Conservation (phyloP, 2,329 filamentous ascomycete species). For the Hypoxylon sp. region DNA sequence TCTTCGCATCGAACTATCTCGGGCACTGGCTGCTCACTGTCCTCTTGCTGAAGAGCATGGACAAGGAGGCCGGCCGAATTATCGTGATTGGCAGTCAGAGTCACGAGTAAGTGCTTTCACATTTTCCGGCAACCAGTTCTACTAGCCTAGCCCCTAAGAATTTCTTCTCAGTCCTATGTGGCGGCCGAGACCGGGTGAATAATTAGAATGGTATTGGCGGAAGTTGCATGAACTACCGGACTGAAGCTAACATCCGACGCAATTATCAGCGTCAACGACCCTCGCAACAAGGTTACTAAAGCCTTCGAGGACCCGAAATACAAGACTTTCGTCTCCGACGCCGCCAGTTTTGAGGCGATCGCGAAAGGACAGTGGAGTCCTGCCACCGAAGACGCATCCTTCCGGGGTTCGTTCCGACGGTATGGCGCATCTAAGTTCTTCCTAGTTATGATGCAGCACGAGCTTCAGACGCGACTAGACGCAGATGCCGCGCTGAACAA, state of each 20-base stretch:
- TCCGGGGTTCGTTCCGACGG: background rate
- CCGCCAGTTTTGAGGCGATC: slow-evolving; percentile 2
- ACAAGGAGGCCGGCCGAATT: background rate
- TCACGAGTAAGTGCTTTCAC: background rate
- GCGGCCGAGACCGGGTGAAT: too few species aligned
- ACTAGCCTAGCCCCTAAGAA: background rate
- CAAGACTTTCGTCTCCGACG: background rate
- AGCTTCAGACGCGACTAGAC: background rate
- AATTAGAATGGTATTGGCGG: background rate
- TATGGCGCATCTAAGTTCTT: slow-evolving; percentile 2
- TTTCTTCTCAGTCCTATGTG: too few species aligned
- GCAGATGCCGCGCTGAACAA: background rate
- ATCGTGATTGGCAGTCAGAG: background rate
- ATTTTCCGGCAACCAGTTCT: background rate
- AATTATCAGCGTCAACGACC: too few species aligned
- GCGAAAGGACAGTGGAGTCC: slow-evolving; percentile 1
- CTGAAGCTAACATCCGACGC: too few species aligned
- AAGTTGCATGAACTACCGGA: too few species aligned
- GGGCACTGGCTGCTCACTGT: slow-evolving; percentile 7
- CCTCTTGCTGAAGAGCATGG: background rate
- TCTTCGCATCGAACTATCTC: slow-evolving; percentile 2
- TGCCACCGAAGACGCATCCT: background rate
- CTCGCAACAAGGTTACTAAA: background rate
- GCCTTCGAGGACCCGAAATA: background rate
- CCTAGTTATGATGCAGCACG: slow-evolving; percentile 1